phyloP scores from a whole-genome alignment of 352 stramenopile genomes.

The Saprolegnia parasitica region DNA sequence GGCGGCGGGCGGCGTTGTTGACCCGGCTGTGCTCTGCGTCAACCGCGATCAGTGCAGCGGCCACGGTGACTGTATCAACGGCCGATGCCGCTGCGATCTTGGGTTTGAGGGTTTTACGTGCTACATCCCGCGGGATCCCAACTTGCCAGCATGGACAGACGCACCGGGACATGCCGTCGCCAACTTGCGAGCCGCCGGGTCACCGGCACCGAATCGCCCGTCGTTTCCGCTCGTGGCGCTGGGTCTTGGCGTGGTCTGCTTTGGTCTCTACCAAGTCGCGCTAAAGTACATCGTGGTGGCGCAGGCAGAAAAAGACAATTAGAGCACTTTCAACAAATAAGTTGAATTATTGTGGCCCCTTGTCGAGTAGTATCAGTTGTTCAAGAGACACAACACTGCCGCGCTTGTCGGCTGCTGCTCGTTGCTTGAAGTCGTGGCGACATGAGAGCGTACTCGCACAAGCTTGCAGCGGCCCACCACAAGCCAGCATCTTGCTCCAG shows the following conservation, averaged over 20 bases:
- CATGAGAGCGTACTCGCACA: too few relatives aligned
- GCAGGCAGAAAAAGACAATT: conserved; percentile 20
- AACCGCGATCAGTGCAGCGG: conserved; percentile 79
- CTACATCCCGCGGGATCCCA: conserved; percentile 49
- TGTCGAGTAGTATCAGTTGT: too few relatives aligned
- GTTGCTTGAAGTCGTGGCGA: too few relatives aligned
- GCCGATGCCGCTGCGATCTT: conserved; percentile 60
- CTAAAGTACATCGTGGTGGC: not conserved
- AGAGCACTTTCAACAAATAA: not conserved
- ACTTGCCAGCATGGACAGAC: not conserved
- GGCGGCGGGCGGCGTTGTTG: not conserved
- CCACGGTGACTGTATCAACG: conserved; percentile 79
- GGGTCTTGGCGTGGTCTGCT: conserved; percentile 15
- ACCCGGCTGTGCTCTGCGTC: conserved; percentile 47
- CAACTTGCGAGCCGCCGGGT: not conserved
- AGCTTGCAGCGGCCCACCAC: too few relatives aligned
- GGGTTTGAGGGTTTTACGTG: conserved; percentile 75
- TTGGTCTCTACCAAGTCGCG: conserved; percentile 10
- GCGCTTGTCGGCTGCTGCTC: too few relatives aligned
- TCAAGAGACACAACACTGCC: too few relatives aligned
- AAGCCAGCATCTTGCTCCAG: too few relatives aligned
- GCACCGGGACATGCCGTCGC: not conserved
- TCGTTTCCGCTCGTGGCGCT: conserved; percentile 10
- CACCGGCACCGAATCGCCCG: not conserved
- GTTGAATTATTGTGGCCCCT: too few relatives aligned